phyloP scores from a whole-genome alignment of 345 rosid species.

The Corchorus capsularis region DNA sequence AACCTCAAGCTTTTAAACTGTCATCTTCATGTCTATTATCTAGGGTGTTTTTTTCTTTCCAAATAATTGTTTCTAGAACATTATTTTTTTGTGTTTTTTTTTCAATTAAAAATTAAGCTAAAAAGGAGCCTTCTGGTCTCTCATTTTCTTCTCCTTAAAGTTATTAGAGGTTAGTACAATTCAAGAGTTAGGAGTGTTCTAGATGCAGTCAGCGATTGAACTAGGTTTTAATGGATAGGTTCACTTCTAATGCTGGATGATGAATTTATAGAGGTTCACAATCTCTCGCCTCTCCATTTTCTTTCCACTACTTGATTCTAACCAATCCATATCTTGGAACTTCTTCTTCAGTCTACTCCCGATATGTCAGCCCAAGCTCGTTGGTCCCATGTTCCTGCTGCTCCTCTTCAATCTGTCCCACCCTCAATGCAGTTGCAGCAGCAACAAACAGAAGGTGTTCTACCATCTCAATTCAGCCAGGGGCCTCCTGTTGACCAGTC shows the following conservation, averaged over 20 bases:
- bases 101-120: too few relatives aligned
- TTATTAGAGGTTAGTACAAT: neutral
- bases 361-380: conserved; percentile 76
- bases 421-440: conserved; percentile 67
- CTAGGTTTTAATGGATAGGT: neutral
- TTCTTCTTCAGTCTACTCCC: conserved; percentile 58
- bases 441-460: conserved; percentile 54
- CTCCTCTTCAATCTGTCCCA: conserved; percentile 53
- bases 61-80: neutral
- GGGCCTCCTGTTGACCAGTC: conserved; percentile 52
- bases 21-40: neutral
- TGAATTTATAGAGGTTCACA: neutral
- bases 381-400: conserved; percentile 76
- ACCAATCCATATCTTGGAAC: conserved; percentile 24
- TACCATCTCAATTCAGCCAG: conserved; percentile 62
- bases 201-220: neutral
- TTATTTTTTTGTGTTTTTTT: neutral
- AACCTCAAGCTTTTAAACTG: neutral
- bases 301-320: neutral
- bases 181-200: neutral
- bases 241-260: neutral
- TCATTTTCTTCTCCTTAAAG: too few relatives aligned
- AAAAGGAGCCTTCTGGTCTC: too few relatives aligned
- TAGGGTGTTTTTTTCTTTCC: neutral
- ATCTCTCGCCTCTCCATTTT: neutral